Evolutionary conservation across 306 rosid genomes (phyloP).

Genomic region (Cucurbita pepo): DNA sequence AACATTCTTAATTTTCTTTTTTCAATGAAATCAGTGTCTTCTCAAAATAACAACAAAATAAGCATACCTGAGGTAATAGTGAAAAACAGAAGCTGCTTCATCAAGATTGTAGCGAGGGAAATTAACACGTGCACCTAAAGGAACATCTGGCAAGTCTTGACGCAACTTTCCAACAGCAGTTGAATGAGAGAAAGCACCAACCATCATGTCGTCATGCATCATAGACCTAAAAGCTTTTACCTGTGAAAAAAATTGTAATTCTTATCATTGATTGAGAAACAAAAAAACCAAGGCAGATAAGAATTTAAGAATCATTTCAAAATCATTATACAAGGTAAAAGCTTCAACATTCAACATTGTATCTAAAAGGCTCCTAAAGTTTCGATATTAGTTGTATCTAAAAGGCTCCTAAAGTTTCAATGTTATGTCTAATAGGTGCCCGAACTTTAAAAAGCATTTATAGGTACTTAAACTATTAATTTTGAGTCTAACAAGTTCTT

Average conservation of each 20-base stretch:
- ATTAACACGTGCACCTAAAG: constrained; percentile 56
- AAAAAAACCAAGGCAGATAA: not conserved
- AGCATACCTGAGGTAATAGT: constrained; percentile 73
- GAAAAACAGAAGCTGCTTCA: constrained; percentile 74
- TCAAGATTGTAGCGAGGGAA: constrained; percentile 70
- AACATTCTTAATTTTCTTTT: not conserved
- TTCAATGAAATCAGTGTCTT: not conserved
- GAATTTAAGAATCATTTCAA: not conserved
- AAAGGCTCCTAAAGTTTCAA: not conserved
- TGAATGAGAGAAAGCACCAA: constrained; percentile 93
- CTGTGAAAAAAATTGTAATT: constrained; percentile 27
- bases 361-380: not conserved
- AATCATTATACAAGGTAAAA: not conserved
- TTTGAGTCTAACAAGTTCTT: not conserved
- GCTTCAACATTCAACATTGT: not conserved
- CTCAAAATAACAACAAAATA: not conserved
- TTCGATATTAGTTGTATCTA: not conserved
- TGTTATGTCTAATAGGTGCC: not conserved
- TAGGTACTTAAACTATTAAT: not conserved
- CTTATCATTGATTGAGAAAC: not conserved
- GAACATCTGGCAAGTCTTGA: constrained; percentile 81
- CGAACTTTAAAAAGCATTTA: not conserved
- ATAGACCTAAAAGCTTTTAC: constrained; percentile 90
- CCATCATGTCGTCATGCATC: constrained; percentile 87
- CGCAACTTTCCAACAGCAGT: constrained; percentile 95